Conservation (phyloP, 2,329 filamentous ascomycete species). For the Fusarium euwallaceae region DNA sequence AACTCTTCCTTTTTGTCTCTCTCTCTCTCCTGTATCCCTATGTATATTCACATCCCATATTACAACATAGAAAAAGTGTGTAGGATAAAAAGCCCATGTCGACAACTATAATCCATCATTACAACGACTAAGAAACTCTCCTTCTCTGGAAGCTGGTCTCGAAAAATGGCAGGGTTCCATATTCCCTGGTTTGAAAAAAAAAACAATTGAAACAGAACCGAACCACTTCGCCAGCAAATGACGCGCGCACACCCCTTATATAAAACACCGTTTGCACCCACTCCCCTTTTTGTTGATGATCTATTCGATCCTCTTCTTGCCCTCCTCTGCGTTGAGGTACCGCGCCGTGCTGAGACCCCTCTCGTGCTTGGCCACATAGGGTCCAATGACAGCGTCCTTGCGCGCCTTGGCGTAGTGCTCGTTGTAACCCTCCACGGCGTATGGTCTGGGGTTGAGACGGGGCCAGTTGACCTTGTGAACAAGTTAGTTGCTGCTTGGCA, state of each 20-base stretch:
- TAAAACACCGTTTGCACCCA: not conserved
- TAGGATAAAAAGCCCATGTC: conserved; percentile 17
- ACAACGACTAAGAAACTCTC: conserved; percentile 25
- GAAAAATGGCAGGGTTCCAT: conserved; percentile 16
- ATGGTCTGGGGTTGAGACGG: conserved; percentile 90
- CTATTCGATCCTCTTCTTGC: conserved; percentile 97
- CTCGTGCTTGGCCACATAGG: conserved; percentile 78
- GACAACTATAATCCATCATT: conserved; percentile 36
- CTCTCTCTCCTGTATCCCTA: conserved; percentile 6
- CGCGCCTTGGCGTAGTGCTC: conserved; percentile 86
- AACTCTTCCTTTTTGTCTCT: conserved; percentile 7
- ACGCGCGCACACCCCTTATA: conserved; percentile 16
- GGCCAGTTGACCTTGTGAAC: conserved; percentile 90
- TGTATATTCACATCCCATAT: conserved; percentile 26
- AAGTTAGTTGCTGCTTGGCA: conserved; percentile 26
- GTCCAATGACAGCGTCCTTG: conserved; percentile 85
- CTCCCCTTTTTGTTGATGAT: conserved; percentile 13
- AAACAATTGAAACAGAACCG: conserved; percentile 15
- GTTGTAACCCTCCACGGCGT: conserved; percentile 88
- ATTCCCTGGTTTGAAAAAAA: conserved; percentile 13
- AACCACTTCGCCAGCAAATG: conserved; percentile 14
- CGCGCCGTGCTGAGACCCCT: conserved; percentile 85
- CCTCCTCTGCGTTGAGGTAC: conserved; percentile 90
- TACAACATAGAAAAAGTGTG: conserved; percentile 24
- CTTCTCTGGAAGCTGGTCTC: conserved; percentile 10